phyloP scores from a whole-genome alignment of 345 rosid species.

The Murraya koenigii region DNA sequence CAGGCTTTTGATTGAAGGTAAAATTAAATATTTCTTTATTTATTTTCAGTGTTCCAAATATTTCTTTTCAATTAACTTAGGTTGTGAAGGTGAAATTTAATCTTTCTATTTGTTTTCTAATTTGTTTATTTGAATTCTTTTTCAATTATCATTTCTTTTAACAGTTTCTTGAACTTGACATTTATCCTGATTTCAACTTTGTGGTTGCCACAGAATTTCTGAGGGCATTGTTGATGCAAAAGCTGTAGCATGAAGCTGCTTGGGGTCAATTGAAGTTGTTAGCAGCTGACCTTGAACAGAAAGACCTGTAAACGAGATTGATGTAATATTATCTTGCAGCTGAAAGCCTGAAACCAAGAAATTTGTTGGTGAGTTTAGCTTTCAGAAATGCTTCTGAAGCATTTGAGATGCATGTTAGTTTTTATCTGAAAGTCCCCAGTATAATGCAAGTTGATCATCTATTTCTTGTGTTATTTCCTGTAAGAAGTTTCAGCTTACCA shows the following conservation, averaged over 20 bases:
- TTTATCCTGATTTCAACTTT: not conserved
- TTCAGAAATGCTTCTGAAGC: not conserved
- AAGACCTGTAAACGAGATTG: not conserved
- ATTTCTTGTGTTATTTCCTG: not conserved
- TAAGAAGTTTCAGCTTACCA: not conserved
- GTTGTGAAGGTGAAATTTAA: not conserved
- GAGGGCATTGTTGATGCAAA: not conserved
- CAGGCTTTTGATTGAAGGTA: not conserved
- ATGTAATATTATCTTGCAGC: not conserved
- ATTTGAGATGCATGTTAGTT: not conserved
- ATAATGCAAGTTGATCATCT: slow-evolving; percentile 2
- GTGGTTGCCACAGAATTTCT: not conserved
- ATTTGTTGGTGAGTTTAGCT: not conserved
- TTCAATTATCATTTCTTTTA: not conserved
- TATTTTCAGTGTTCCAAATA: not conserved
- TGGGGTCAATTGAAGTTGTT: not conserved
- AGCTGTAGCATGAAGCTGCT: slow-evolving; percentile 1
- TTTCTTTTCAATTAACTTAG: not conserved
- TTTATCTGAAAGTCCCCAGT: not conserved
- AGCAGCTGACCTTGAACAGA: not conserved
- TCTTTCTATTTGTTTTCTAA: not conserved
- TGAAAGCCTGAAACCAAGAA: not conserved
- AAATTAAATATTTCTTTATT: not conserved
- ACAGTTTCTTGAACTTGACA: not conserved
- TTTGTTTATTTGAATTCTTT: not conserved